Evolutionary conservation across 2,329 filamentous ascomycete genomes (phyloP), one percentile per base, ranked within the genome.

Genomic region (Neonectria sp.): DNA sequence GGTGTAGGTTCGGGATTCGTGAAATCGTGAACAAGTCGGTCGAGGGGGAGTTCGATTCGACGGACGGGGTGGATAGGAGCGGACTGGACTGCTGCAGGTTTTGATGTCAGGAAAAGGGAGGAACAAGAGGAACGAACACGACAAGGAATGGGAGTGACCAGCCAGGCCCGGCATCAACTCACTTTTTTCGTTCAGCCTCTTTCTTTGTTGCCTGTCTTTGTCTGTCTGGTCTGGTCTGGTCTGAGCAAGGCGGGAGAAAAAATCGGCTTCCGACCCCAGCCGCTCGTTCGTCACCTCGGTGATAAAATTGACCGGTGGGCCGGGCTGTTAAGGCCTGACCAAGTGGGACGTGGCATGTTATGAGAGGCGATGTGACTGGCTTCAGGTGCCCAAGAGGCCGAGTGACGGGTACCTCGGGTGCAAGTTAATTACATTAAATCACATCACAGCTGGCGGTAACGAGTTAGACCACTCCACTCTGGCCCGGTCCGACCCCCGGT

Each of bases 271-370:
- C 69, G 71, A 61, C 58, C 60, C 55, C 55, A 31, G 24, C 52
- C 63, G 59, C 52, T 29, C 17, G 60, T 49, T 60, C 49, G 71
- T 75, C 72, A 63, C 73, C 73, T 72, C 66, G 71, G 73, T 73
- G 73, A 75, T 73, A 75, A 75, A 75, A 75, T 53, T 75, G 73
- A 75, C 69, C 71, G 64, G 58, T 55, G 55, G 69, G 65, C 67
- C 31, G 29, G 29, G 71, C 71, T 65, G 72, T 61, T 55, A 31
- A 66, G 59, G 46, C 55, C 29, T 61, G 61, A 62, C 70, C 69
- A 71, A 69, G 71, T 63, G 65, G 60, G 65, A 71, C 63, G 53
- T 56, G 57, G 57, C 57, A 59, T 57, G 62, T 65, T 35, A 33
- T 53, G 51, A 53, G 51, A 53, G 51, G 51, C 40, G 40, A 45